These are phyloP conservation scores for Paratinospora sagittata DNA, from an alignment of 164 flowering plant genomes.

Conservation along the genomic window DNA sequence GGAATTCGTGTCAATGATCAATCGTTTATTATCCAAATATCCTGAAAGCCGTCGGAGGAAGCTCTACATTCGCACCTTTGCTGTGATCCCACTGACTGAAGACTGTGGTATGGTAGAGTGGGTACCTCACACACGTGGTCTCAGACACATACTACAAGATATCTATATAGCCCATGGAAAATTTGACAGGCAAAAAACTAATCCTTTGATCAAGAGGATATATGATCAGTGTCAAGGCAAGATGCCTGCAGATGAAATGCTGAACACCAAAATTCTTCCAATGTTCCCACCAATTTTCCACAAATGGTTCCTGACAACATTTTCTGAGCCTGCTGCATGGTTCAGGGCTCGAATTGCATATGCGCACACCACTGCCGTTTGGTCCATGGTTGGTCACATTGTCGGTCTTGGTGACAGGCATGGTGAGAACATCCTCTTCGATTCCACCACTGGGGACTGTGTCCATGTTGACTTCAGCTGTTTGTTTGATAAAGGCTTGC, in stretches of 20 bases:
- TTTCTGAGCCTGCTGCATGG: constrained; percentile 99
- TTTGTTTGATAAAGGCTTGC: constrained; percentile 96
- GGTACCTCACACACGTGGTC: constrained; percentile 99
- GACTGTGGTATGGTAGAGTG: constrained; percentile 99
- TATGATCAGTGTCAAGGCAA: constrained; percentile 93
- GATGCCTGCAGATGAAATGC: constrained; percentile 83
- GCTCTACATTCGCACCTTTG: constrained; percentile 95
- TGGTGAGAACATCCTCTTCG: constrained; percentile 98
- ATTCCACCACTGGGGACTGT: constrained; percentile 98
- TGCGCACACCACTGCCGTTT: constrained; percentile 98
- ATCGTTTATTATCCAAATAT: constrained; percentile 77
- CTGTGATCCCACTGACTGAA: constrained; percentile 93
- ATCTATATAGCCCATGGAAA: constrained; percentile 83
- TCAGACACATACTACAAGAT: constrained; percentile 98
- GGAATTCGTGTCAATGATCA: constrained; percentile 97
- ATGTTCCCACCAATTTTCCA: constrained; percentile 96
- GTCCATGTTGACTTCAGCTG: constrained; percentile 99
- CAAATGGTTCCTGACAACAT: constrained; percentile 88
- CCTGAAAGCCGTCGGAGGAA: constrained; percentile 99
- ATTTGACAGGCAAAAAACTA: constrained; percentile 94
- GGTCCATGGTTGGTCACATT: constrained; percentile 99
- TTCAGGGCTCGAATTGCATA: constrained; percentile 93
- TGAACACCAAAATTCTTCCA: constrained; percentile 82
- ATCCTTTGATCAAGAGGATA: constrained; percentile 83
- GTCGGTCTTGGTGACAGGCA: constrained; percentile 99